Evolutionary conservation across 805 yeast genomes (phyloP), one percentile per base, ranked within the genome.

Genomic region (Wilhelminamyces savonicus): DNA sequence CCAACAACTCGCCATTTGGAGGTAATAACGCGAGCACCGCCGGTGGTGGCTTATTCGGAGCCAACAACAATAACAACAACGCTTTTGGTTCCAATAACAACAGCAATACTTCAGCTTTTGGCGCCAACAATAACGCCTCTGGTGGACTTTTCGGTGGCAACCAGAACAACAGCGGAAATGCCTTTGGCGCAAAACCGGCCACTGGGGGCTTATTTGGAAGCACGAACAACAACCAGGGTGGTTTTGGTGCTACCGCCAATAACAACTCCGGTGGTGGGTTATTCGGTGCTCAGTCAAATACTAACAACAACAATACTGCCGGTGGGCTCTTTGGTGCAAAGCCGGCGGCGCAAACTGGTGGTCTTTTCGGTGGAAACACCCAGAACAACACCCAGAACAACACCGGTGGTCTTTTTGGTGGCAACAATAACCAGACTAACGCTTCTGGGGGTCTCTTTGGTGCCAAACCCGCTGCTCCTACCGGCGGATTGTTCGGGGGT

Each of bases 371-470:
- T 3, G 34, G 21, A 15, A 39, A 28, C 24, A 37, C 34, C 23
- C 34, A 31, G 16, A 26, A 32, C 15, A 26, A 35, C 7, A 17
- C 19, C 30, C 18, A 21, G 20, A 8, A n/a, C n/a, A 23, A 39
- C 11, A 39, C 39, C 1, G 48, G 46, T 14, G 51, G 52, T 6
- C 32, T 44, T 16, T 61, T 61, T 41, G 66, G 67, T 8, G 47
- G 46, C 16, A 52, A 38, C 28, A 47, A 41, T 24, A 39, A 35
- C 32, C n/a, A n/a, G n/a, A n/a, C n/a, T n/a, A n/a, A n/a, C n/a
- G n/a, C n/a, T n/a, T 36, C 44, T 9, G 56, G 56, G 17, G 69
- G 71, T 4, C 46, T 59, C 21, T 72, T 71, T 44, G 75, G 75
- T 21, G 46, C 53, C 21, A 58, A 56, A 26, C 52, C 43, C 12